Evolutionary conservation across 441 rosid genomes (phyloP).

Genomic region (Sinapis alba): DNA sequence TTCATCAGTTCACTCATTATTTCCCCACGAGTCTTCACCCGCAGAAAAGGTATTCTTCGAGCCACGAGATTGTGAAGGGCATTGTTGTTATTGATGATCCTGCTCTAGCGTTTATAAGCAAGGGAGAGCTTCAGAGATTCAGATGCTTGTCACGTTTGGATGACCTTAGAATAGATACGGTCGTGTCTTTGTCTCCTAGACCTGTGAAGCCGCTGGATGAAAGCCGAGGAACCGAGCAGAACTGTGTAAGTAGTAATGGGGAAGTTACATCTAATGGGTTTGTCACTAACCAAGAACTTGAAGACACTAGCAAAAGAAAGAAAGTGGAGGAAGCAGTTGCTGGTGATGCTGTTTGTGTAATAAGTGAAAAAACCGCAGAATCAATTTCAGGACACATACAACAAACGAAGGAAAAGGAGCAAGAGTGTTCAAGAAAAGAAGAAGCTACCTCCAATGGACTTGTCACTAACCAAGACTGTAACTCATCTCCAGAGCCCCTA

Average conservation of each 20-base stretch:
- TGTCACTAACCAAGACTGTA: conserved; percentile 26
- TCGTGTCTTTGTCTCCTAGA: conserved; percentile 41
- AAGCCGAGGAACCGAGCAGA: conserved; percentile 35
- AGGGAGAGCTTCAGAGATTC: conserved; percentile 52
- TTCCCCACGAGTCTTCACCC: conserved; percentile 54
- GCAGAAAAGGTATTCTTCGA: conserved; percentile 49
- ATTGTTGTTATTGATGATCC: conserved; percentile 64
- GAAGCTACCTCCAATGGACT: conserved; percentile 11
- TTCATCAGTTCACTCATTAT: conserved; percentile 48
- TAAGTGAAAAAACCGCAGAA: conserved; percentile 20
- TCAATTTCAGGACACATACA: conserved; percentile 24
- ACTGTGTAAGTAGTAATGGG: conserved; percentile 20
- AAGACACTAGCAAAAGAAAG: conserved; percentile 26
- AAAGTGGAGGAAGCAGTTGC: conserved; percentile 24
- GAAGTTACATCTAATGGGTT: conserved; percentile 11
- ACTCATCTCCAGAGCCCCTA: conserved; percentile 29
- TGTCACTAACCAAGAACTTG: conserved; percentile 16
- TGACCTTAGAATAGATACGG: conserved; percentile 47
- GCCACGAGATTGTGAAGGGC: conserved; percentile 55
- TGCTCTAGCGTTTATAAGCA: conserved; percentile 33
- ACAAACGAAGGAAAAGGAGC: conserved; percentile 30
- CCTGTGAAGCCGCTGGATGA: conserved; percentile 25
- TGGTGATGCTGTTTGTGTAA: conserved; percentile 16
- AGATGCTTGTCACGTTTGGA: conserved; percentile 48
- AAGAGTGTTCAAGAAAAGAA: conserved; percentile 14